These are phyloP conservation scores for Agaricales sp. DNA, from an alignment of 1,284 basidiomycete genomes.

Conservation along the genomic window DNA sequence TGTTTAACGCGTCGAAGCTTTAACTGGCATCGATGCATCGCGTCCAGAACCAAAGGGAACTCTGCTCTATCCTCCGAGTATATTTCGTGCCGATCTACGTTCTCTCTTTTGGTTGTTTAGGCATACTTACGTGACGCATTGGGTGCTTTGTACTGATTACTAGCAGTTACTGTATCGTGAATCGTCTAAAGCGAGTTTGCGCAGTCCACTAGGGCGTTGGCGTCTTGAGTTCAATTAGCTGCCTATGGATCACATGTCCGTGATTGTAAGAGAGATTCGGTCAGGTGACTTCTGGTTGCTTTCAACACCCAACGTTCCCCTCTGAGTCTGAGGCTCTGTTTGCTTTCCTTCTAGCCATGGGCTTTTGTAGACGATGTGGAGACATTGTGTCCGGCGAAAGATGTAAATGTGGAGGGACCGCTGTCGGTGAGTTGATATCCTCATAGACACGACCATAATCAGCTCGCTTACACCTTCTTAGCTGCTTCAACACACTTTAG, in stretches of 20 bases:
- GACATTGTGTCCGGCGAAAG: constrained; percentile 61
- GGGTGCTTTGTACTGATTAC: too few relatives aligned
- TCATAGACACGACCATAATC: constrained; percentile 5
- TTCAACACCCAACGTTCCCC: constrained; percentile 4
- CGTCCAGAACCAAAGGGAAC: neutral
- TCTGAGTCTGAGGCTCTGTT: constrained; percentile 3
- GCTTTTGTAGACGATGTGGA: constrained; percentile 72
- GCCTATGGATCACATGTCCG: too few relatives aligned
- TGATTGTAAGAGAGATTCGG: too few relatives aligned
- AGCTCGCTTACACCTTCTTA: constrained; percentile 18
- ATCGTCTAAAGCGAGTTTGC: too few relatives aligned
- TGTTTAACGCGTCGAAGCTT: constrained; percentile 25
- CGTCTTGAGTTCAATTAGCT: too few relatives aligned
- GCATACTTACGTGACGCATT: too few relatives aligned
- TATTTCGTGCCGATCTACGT: too few relatives aligned
- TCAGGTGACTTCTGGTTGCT: too few relatives aligned
- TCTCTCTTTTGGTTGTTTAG: too few relatives aligned
- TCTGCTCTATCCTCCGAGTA: constrained; percentile 22
- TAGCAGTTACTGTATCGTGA: too few relatives aligned
- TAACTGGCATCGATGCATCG: neutral
- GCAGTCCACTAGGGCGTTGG: too few relatives aligned
- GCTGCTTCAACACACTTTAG: constrained; percentile 63
- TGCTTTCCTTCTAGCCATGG: constrained; percentile 32
- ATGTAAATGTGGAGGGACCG: constrained; percentile 67
- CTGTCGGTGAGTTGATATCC: constrained; percentile 48